Evolutionary conservation across 2,329 filamentous ascomycete species (phyloP), one percentile per base, ranked within the genome.

Genomic region (Colletotrichum tropicicola): DNA sequence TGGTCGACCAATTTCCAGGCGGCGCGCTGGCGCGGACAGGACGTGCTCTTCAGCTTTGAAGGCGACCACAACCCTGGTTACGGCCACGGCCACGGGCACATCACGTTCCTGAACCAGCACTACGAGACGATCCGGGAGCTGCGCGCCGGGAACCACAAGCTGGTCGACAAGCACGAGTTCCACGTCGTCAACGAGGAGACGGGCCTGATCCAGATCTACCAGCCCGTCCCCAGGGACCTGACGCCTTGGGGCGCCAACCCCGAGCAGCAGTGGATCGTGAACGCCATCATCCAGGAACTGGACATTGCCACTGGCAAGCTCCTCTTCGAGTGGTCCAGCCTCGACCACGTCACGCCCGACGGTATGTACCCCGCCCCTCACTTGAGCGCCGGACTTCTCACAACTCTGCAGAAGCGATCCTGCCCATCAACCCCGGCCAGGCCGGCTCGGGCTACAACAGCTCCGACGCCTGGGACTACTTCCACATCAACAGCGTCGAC

Each of bases 121-220:
- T 89, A 88, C 68, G 82, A 87, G 72, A 84, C 82, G 0, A 81
- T 87, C 53, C 79, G 80, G 2, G 83, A 85, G 69, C 75, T 89
- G 6, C 79, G 83, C 1, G 85, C 83, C 10, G 82, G 81, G 0
- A 80, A 83, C 59, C 83, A 86, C 68, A 80, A 80, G 59, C 68
- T 85, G n/a, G 77, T 78, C 10, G 81, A 83, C 65, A 83, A 84
- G 72, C 86, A 88, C 64, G 85, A 88, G 72, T 87, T 88, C 59
- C 79, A 82, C 44, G 77, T 87, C 23, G 74, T 86, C 57, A 78
- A 85, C 64, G 84, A 84, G 58, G 74, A 83, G 64, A 86, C 85
- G 1, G 85, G 80, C 0, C 71, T 88, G 43, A 83, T 88, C 35
- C 79, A 86, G 68, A 80, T 86, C 30, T 86, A 86, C 57, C 80